A percentile compares a stretch with the other conserved stretches of the same genome.
These are phyloP conservation scores for Paraconiothyrium brasiliense DNA, from an alignment of 2,329 filamentous ascomycete genomes.

Conservation along the genomic window DNA sequence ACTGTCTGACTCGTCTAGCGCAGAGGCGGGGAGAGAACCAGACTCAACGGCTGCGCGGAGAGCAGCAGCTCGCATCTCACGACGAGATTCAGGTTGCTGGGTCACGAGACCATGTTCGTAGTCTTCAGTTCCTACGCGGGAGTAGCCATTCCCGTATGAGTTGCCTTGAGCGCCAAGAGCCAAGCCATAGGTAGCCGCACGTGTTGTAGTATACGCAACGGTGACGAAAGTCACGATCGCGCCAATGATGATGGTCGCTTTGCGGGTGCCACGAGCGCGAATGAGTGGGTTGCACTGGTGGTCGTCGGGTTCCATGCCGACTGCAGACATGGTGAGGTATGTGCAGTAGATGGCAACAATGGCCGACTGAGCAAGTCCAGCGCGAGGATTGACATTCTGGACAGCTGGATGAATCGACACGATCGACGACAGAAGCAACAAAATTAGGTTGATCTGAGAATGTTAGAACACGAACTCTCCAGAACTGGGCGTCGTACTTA, in stretches of 20 bases:
- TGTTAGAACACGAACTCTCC: slow-evolving; percentile 12
- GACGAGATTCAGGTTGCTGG: slow-evolving; percentile 79
- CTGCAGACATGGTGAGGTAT: slow-evolving; percentile 96
- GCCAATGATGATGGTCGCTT: slow-evolving; percentile 88
- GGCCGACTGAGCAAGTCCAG: slow-evolving; percentile 93
- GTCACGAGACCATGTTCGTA: slow-evolving; percentile 87
- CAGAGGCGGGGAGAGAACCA: slow-evolving; percentile 89
- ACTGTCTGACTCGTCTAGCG: slow-evolving; percentile 77
- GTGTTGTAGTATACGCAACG: slow-evolving; percentile 95
- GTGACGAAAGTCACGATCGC: slow-evolving; percentile 97
- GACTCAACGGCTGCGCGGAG: slow-evolving; percentile 91
- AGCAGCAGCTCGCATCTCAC: slow-evolving; percentile 92
- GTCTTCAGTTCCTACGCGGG: slow-evolving; percentile 71
- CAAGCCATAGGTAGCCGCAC: slow-evolving; percentile 89
- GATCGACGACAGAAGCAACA: slow-evolving; percentile 81
- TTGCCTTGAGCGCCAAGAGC: slow-evolving; percentile 72
- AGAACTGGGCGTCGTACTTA: slow-evolving; percentile 43
- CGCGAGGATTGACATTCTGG: slow-evolving; percentile 91
- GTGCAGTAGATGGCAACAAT: slow-evolving; percentile 99
- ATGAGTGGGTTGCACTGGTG: slow-evolving; percentile 93
- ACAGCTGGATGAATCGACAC: slow-evolving; percentile 90
- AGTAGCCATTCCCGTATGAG: slow-evolving; percentile 63
- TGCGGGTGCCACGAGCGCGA: slow-evolving; percentile 84
- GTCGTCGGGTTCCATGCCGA: slow-evolving; percentile 98
- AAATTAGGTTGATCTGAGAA: slow-evolving; percentile 76